Base-by-base conservation (phyloP, 805 yeast species). In the Saccharomycopsis sp. region DNA sequence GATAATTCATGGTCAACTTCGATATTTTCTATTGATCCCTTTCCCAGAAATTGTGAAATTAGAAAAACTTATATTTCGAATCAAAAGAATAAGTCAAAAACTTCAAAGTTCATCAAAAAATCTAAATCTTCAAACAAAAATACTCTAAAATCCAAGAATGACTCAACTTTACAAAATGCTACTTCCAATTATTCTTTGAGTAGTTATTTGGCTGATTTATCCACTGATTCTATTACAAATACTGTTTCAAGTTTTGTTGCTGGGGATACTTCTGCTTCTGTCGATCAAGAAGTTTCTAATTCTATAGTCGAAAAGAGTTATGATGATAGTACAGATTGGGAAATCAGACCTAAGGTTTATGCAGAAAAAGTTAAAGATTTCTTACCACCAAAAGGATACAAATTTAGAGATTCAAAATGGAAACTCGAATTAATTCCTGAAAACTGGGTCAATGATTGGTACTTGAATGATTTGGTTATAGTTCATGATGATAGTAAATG, bases 401-500 rank as follows among this genome's bases (percentile, higher is more conserved):
- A 23, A 8, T 23, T 23, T 10, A 8, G 6, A 4, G 33, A 21
- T 5, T 15, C 31, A n/a, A 49, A 40, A 10, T 85, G 95, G 95
- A 60, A 58, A 8, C 52, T 83, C 35, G 94, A 85, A 56, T 63
- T 77, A 36, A 61, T 69, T 15, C 85, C 86, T 0, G 59, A 62
- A 20, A 57, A 51, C 2, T 85, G 95, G 95, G 83, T 78, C 5
- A 58, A 58, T 34, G 53, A 58, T 2, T 68, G 72, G 39, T 60
- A 70, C 37, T 59, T 79, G 12, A 44, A 51, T 21, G 79, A 72
- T 42, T 58, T 73, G 34, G 74, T 79, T 13, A 67, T 64, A 17
- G 64, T 82, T 17, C 94, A 85, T 58, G 63, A 71, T 21, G 87
- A 76, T 41, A 82, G 80, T 31, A 85, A 85, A 57, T 85, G 95